Percentiles rank a stretch among this genome's conserved stretches.
Conservation (phyloP, 305 asterid species). For the Caryopteris hybrid region DNA sequence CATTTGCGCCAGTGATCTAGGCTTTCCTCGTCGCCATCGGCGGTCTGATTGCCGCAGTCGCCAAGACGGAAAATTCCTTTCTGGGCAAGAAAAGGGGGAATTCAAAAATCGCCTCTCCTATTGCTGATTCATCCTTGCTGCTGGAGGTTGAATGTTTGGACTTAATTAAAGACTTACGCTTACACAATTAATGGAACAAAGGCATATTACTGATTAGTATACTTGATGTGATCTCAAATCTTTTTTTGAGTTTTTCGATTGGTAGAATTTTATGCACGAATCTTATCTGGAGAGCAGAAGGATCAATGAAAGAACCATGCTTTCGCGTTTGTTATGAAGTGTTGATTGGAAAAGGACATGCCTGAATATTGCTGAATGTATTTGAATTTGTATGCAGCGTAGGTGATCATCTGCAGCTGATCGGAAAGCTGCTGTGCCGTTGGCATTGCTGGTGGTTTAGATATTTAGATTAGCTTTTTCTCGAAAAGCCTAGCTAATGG, state of each 20-base stretch:
- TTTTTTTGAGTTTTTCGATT: background rate
- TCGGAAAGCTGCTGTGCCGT: background rate
- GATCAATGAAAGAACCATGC: background rate
- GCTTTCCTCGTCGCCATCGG: background rate
- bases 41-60: background rate
- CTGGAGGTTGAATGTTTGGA: slow-evolving; percentile 9
- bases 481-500: slow-evolving; percentile 19
- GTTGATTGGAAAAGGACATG: background rate
- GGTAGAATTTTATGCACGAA: background rate
- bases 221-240: background rate
- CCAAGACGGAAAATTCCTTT: background rate
- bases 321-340: background rate
- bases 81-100: background rate
- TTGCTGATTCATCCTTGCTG: slow-evolving; percentile 1
- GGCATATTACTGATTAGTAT: slow-evolving; percentile 1
- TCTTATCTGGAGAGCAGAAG: background rate
- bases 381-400: slow-evolving; percentile 9
- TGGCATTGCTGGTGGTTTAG: slow-evolving; percentile 1
- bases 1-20: background rate
- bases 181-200: background rate
- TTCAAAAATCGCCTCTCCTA: background rate
- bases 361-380: background rate
- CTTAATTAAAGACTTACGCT: background rate
- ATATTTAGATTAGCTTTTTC: background rate
- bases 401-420: background rate